phyloP scores from a whole-genome alignment of 306 rosid species.

The Lagenaria siceraria region DNA sequence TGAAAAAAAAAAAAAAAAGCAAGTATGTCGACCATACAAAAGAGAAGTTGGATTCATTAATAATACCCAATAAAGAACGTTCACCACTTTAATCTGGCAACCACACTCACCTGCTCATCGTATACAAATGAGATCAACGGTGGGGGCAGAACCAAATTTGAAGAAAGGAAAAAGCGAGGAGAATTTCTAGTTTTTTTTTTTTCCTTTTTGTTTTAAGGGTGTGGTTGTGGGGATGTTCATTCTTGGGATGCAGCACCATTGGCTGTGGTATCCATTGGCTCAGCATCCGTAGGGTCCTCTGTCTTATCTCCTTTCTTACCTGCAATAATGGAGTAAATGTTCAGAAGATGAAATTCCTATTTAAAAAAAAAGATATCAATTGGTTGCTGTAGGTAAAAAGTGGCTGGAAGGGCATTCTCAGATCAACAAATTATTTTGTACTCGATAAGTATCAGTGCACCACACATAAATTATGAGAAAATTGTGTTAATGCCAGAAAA shows the following conservation, averaged over 20 bases:
- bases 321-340: conserved; percentile 10
- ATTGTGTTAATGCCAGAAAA: not conserved
- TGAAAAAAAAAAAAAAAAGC: not conserved
- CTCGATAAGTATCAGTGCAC: too few relatives aligned
- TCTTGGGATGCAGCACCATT: conserved; percentile 53
- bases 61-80: not conserved
- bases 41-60: not conserved
- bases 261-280: conserved; percentile 43
- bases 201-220: not conserved
- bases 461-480: too few relatives aligned
- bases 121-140: conserved; percentile 30
- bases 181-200: not conserved
- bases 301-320: conserved; percentile 79
- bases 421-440: not conserved
- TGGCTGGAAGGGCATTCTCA: not conserved
- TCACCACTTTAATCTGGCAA: not conserved
- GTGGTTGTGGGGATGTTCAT: conserved; percentile 12
- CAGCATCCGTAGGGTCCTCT: conserved; percentile 57
- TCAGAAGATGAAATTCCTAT: not conserved
- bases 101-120: conserved; percentile 1
- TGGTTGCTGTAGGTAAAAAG: too few relatives aligned
- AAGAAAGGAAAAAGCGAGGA: not conserved
- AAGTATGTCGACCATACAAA: not conserved
- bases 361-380: too few relatives aligned
- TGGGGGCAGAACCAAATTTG: conserved; percentile 46